Base-by-base conservation (phyloP, 345 rosid species). In the Populus pruinosa region DNA sequence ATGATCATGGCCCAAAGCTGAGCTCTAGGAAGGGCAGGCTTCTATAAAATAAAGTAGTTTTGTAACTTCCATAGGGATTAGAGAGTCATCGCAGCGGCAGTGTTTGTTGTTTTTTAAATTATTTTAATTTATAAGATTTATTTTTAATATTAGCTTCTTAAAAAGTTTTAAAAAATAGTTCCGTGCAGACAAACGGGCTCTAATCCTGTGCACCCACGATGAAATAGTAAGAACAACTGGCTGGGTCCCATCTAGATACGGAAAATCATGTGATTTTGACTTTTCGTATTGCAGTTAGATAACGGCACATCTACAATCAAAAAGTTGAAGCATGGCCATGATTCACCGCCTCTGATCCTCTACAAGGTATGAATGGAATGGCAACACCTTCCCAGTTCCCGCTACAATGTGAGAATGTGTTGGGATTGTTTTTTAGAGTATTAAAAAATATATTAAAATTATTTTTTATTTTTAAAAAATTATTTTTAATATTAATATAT, bases 171-270 rank as follows among this genome's bases (percentile, higher is more conserved):
- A 33, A 4, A 33, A 0, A 31, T 0, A 25, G 3, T 33, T 33
- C 36, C 36, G 36, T 33, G 4, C 36, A 33, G 36, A 33, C 36
- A 33, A 33, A 33, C 36, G 36, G 36, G 36, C 36, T 33, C 36
- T 7, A 18, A 20, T 2, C n/a, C 59, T 20, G 3, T 7, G 2
- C 2, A 6, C 59, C 59, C n/a, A 18, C 59, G 20, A 20, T 9
- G 4, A 36, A 29, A 36, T 21, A 56, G 35, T 7, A 9, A 2
- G 14, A 23, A 33, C 33, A 65, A 10, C 62, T 1, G 10, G 39
- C 23, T 12, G 74, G 81, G 83, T 20, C 85, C 81, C 68, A 4
- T 44, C 33, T 12, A 16, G 83, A 82, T 79, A 66, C 49, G 41
- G 21, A 9, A 79, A 21, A 80, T 83, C 83, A 67, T 71, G 12